Evolutionary conservation across 306 rosid species (phyloP), one percentile per base, ranked within the genome.

Genomic region (Leucaena leucocephala): DNA sequence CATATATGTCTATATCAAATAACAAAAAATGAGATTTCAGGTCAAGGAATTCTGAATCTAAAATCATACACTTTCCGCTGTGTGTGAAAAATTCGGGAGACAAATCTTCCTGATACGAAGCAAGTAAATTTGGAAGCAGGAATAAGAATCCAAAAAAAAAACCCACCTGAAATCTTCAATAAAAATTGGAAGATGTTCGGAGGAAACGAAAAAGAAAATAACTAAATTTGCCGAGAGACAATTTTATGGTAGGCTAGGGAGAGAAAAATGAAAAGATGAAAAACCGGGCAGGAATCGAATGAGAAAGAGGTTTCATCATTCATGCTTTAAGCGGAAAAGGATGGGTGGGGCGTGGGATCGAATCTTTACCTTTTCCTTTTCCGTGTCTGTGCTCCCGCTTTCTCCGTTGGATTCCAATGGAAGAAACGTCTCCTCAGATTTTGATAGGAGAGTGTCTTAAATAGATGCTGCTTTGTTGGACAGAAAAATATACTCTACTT

Each of bases 331-430:
- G 72, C 52, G 42, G 43, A 16, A 65, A 39, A 65, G 13, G 81
- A 42, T 15, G 48, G 75, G 57, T 50, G 8, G 63, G 46, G 67
- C 22, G 68, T 6, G 35, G 16, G 82, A 74, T 84, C 78, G 84
- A 87, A 82, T 78, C 86, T 77, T 34, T 64, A 46, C 68, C 72
- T 49, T 75, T 68, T 50, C 35, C 72, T 40, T 40, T 33, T 44
- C 17, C 80, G 74, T 68, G 88, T 71, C 87, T 84, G 85, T 72
- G 83, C 74, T 86, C 74, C 86, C 88, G 72, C 86, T 76, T 36
- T 78, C 49, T 77, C 35, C 36, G 72, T 42, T 67, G 50, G 72
- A 67, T 67, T 67, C 72, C 16, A 6, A 42, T 42, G 72, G 72
- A 42, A 67, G 72, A 67, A 19, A 67, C 7, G 72, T 19, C 72